Percentiles rank a stretch among this genome's conserved stretches.
Evolutionary conservation across 2,329 filamentous ascomycete genomes (phyloP).

Genomic region (Monilinia laxa): DNA sequence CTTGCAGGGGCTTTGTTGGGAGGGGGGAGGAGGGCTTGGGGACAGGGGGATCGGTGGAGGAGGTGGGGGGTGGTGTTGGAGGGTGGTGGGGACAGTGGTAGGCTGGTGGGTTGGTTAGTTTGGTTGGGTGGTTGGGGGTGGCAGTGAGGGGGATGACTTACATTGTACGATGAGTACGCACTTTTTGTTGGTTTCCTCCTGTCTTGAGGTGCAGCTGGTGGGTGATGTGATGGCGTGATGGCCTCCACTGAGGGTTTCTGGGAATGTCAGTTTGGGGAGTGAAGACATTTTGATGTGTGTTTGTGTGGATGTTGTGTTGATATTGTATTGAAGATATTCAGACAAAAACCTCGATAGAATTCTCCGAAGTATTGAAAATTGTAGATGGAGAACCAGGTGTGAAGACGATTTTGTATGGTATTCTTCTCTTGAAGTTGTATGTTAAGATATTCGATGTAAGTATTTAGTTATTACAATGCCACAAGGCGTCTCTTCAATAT

Average conservation of each 20-base stretch:
- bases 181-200: not conserved
- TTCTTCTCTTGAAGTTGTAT: no score
- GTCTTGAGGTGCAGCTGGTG: not conserved
- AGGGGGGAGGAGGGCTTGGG: not conserved
- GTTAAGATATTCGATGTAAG: no score
- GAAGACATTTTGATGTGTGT: not conserved
- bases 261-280: not conserved
- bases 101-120: not conserved
- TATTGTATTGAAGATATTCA: not conserved
- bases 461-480: no score
- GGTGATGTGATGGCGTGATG: not conserved
- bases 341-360: no score
- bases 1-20: not conserved
- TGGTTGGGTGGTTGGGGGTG: not conserved
- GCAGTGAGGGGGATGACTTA: not conserved
- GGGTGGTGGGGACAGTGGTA: not conserved
- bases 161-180: not conserved
- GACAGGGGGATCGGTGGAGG: not conserved
- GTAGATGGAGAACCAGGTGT: not conserved
- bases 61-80: not conserved
- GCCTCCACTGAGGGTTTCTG: not conserved
- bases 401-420: not conserved
- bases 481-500: not conserved
- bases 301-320: not conserved
- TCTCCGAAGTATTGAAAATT: no score